phyloP scores from a whole-genome alignment of 495 filamentous ascomycete genomes.

The Talaromyces adpressus region DNA sequence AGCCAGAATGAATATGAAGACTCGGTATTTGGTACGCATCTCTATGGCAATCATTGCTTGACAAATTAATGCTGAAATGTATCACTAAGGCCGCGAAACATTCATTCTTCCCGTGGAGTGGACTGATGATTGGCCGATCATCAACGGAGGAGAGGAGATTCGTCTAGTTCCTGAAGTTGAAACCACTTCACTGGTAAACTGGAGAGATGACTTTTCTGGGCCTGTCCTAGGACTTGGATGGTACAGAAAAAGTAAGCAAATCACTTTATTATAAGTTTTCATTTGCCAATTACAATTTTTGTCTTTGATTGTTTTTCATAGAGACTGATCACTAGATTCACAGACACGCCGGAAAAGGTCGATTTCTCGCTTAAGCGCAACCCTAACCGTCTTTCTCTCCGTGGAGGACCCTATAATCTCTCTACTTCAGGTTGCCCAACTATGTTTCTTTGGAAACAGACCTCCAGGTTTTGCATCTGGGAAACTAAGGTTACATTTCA shows the following conservation, averaged over 20 bases:
- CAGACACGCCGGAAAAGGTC: neutral
- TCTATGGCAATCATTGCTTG: too few species aligned
- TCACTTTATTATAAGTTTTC: too few species aligned
- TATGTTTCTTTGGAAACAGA: neutral
- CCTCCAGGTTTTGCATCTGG: neutral
- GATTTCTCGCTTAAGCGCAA: neutral
- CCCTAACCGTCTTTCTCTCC: neutral
- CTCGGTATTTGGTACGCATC: neutral
- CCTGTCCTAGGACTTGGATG: neutral
- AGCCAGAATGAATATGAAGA: neutral
- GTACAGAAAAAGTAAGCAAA: neutral
- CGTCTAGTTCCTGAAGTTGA: neutral
- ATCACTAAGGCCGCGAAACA: slow-evolving; percentile 57
- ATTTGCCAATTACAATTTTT: too few species aligned
- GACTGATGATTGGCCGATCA: slow-evolving; percentile 24
- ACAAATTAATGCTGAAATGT: neutral
- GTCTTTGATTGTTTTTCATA: too few species aligned
- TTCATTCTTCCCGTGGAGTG: slow-evolving; percentile 47
- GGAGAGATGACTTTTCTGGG: neutral
- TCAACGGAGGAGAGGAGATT: slow-evolving; percentile 4
- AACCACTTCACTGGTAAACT: neutral
- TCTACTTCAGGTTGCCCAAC: neutral
- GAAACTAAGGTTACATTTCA: neutral
- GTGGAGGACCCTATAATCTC: neutral
- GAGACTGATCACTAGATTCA: too few species aligned